These are phyloP conservation scores for Oryza coarctata DNA, from an alignment of 176 grass and related monocot species.

Conservation along the genomic window DNA sequence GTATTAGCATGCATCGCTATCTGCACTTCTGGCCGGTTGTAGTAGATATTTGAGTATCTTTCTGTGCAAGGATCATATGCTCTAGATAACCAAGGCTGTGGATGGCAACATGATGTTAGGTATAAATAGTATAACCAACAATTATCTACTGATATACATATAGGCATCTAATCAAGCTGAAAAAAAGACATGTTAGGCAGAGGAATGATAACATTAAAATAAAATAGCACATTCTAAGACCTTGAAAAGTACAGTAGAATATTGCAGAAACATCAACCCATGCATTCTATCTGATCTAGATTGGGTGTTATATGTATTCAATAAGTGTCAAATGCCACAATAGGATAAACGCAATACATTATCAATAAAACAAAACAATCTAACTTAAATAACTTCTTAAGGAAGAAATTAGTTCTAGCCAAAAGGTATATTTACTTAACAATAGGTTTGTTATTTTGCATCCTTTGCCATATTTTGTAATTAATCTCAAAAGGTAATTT, in stretches of 20 bases:
- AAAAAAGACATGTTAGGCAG: background rate
- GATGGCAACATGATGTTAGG: conserved; percentile 34
- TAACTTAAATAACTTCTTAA: background rate
- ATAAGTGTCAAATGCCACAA: background rate
- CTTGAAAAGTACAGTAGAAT: background rate
- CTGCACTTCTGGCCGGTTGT: conserved; percentile 88
- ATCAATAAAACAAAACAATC: background rate
- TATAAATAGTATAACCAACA: background rate
- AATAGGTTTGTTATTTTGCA: background rate
- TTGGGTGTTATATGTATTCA: background rate
- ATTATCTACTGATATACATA: conserved; percentile 18
- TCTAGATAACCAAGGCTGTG: conserved; percentile 93
- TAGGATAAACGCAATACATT: background rate
- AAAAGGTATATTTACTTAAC: background rate
- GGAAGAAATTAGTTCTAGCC: background rate
- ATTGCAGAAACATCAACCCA: background rate
- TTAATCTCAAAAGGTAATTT: background rate
- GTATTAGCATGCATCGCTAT: conserved; percentile 85
- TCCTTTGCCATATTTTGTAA: background rate
- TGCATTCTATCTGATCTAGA: conserved; percentile 17
- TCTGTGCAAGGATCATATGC: conserved; percentile 98
- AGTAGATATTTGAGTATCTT: conserved; percentile 76
- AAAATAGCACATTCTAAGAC: background rate
- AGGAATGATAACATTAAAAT: background rate
- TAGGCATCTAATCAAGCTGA: conserved; percentile 25